Evolutionary conservation across 805 yeast species (phyloP).

Genomic region (Yarrowia divulgata): DNA sequence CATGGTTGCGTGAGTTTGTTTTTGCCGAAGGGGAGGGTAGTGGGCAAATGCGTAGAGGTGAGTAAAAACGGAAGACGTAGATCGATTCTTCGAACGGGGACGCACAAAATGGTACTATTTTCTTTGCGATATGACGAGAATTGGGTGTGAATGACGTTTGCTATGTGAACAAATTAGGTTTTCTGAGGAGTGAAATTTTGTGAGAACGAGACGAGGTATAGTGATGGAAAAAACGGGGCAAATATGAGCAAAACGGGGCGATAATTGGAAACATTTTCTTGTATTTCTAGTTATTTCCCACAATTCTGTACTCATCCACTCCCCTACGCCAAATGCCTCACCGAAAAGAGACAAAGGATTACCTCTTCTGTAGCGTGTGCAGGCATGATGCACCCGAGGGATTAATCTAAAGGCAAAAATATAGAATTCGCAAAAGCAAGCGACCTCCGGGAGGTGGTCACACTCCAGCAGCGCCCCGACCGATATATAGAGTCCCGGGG

Average conservation of each 20-base stretch:
- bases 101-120: neutral
- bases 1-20: constrained; percentile 26
- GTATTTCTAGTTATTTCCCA: neutral
- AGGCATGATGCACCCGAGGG: constrained; percentile 1
- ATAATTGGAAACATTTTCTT: neutral
- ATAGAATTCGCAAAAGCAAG: constrained; percentile 14
- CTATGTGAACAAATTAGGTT: neutral
- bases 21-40: neutral
- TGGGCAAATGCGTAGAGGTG: neutral
- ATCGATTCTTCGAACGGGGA: too few species aligned
- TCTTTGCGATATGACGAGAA: neutral
- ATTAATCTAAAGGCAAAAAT: neutral
- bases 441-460: neutral
- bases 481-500: neutral
- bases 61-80: too few species aligned
- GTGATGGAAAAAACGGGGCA: neutral
- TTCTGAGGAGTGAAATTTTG: too few species aligned
- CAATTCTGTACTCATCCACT: too few species aligned
- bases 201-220: neutral
- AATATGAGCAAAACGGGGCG: too few species aligned
- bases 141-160: neutral
- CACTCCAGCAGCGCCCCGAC: neutral
- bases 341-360: neutral
- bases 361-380: constrained; percentile 8
- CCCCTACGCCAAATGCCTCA: neutral